Evolutionary conservation across 345 rosid species (phyloP).

Genomic region (Citrus trifoliata): DNA sequence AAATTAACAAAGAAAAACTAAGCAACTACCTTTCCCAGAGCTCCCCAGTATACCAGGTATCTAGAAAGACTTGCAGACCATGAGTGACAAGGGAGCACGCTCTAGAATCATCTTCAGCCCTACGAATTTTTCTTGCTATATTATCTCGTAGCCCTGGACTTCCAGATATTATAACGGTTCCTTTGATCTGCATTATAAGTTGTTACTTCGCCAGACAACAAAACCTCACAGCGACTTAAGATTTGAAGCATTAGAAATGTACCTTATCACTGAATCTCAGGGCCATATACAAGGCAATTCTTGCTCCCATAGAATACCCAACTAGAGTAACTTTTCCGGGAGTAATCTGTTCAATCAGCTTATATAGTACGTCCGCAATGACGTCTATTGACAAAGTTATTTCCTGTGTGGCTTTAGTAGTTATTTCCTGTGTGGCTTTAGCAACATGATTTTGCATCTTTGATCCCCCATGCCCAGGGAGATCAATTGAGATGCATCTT

Average conservation of each 20-base stretch:
- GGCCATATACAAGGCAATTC: slow-evolving; percentile 85
- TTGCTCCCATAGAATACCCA: slow-evolving; percentile 95
- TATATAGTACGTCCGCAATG: slow-evolving; percentile 39
- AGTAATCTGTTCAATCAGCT: slow-evolving; percentile 48
- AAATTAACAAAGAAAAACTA: background rate
- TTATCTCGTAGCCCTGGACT: slow-evolving; percentile 70
- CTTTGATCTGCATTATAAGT: slow-evolving; percentile 44
- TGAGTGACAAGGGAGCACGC: slow-evolving; percentile 48
- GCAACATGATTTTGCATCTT: slow-evolving; percentile 24
- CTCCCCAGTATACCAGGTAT: slow-evolving; percentile 69
- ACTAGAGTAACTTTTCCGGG: slow-evolving; percentile 59
- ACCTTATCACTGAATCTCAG: slow-evolving; percentile 61
- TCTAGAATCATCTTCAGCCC: slow-evolving; percentile 69
- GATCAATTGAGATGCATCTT: slow-evolving; percentile 82
- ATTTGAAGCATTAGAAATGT: slow-evolving; percentile 10
- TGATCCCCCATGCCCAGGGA: slow-evolving; percentile 91
- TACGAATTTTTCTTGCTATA: slow-evolving; percentile 56
- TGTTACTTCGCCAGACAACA: slow-evolving; percentile 5
- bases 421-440: slow-evolving; percentile 23
- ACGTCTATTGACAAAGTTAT: slow-evolving; percentile 56
- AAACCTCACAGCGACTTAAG: background rate
- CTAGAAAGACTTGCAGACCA: slow-evolving; percentile 61
- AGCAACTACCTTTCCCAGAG: slow-evolving; percentile 75
- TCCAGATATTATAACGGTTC: slow-evolving; percentile 82
- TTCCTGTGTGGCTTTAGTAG: slow-evolving; percentile 19